phyloP scores from a whole-genome alignment of 768 basidiomycete species.

The Amanita thiersii region DNA sequence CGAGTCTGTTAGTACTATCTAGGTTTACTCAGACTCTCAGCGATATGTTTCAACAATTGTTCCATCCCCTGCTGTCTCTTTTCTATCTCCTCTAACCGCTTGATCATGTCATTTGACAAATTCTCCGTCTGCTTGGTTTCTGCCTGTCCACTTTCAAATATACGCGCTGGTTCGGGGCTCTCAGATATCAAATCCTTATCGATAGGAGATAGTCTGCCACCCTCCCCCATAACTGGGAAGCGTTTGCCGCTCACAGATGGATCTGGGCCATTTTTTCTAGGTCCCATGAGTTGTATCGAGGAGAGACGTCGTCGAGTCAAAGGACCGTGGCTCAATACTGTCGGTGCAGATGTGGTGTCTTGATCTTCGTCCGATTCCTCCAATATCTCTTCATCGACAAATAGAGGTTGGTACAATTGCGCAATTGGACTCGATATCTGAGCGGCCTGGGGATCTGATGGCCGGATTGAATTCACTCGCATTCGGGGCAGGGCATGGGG shows the following conservation, averaged over 20 bases:
- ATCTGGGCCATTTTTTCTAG: slow-evolving; percentile 12
- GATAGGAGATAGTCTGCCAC: slow-evolving; percentile 3
- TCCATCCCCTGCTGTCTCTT: slow-evolving; percentile 41
- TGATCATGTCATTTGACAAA: too few species aligned
- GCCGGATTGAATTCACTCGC: slow-evolving; percentile 3
- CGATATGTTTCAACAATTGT: slow-evolving; percentile 29
- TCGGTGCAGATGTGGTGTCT: slow-evolving; percentile 10
- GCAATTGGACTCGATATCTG: slow-evolving; percentile 57
- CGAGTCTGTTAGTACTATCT: neutral
- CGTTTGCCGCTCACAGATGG: slow-evolving; percentile 5
- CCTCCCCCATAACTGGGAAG: neutral
- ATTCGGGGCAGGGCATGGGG: neutral
- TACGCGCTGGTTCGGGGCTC: slow-evolving; percentile 13
- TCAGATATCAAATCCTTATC: slow-evolving; percentile 10
- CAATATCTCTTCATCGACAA: slow-evolving; percentile 40
- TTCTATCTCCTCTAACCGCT: slow-evolving; percentile 29
- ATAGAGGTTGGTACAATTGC: slow-evolving; percentile 63
- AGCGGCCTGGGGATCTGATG: neutral
- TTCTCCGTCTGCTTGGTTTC: slow-evolving; percentile 8
- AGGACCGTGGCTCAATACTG: slow-evolving; percentile 35
- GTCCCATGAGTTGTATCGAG: slow-evolving; percentile 22
- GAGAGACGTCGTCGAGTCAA: slow-evolving; percentile 32
- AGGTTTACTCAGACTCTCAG: slow-evolving; percentile 15
- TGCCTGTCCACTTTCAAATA: slow-evolving; percentile 1
- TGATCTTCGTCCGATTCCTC: slow-evolving; percentile 19